These are phyloP conservation scores for Fusarium tricinctum DNA, from an alignment of 2,329 filamentous ascomycete genomes.

Conservation along the genomic window DNA sequence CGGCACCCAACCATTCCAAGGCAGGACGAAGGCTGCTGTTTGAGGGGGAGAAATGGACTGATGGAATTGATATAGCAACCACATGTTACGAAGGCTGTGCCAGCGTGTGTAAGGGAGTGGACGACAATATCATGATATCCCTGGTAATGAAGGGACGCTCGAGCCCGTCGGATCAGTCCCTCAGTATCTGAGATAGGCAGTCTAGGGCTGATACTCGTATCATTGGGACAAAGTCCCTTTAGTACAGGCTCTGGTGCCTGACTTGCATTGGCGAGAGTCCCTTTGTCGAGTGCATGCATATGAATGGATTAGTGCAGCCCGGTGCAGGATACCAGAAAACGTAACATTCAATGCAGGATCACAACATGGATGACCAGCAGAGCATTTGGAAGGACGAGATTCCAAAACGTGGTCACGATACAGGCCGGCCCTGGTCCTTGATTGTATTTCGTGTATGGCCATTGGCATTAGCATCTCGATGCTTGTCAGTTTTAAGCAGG, in stretches of 20 bases:
- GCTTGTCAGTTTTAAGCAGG: constrained; percentile 32
- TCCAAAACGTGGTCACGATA: constrained; percentile 24
- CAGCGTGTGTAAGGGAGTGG: constrained; percentile 17
- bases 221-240: constrained; percentile 22
- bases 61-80: constrained; percentile 32
- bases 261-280: constrained; percentile 33
- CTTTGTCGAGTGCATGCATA: constrained; percentile 41
- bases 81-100: constrained; percentile 26
- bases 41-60: constrained; percentile 19
- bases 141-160: constrained; percentile 22
- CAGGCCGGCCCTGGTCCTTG: constrained; percentile 8
- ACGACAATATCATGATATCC: constrained; percentile 32
- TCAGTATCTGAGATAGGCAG: constrained; percentile 37
- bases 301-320: constrained; percentile 33
- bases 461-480: constrained; percentile 34
- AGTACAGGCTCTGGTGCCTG: constrained; percentile 28
- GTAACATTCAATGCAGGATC: constrained; percentile 29
- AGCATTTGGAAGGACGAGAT: constrained; percentile 10
- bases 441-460: constrained; percentile 16
- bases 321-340: constrained; percentile 11
- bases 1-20: constrained; percentile 32
- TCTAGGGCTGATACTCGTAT: constrained; percentile 22
- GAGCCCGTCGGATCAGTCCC: constrained; percentile 40
- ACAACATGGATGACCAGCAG: constrained; percentile 25
- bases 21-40: constrained; percentile 12